Percentiles rank a stretch among this genome's conserved stretches.
These are phyloP conservation scores for Piper betle DNA, from an alignment of 164 flowering plant genomes.

Conservation along the genomic window DNA sequence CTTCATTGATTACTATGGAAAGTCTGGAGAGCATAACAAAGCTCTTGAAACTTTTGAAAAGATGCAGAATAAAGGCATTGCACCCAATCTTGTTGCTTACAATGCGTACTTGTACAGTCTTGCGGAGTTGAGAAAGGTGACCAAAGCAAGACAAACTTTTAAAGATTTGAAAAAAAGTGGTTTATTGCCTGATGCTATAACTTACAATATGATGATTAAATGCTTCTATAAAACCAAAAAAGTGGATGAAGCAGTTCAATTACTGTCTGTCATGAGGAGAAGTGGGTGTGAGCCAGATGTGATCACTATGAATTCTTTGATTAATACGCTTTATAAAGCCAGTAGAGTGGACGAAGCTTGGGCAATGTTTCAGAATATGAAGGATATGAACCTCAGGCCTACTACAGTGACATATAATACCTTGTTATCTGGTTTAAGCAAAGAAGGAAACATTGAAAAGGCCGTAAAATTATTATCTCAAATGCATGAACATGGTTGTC, in stretches of 20 bases:
- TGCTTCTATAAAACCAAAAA: conserved; percentile 64
- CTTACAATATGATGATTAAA: conserved; percentile 93
- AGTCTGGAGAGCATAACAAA: conserved; percentile 47
- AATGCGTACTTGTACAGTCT: conserved; percentile 75
- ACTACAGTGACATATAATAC: conserved; percentile 86
- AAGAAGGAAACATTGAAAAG: conserved; percentile 47
- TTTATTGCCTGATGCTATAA: conserved; percentile 71
- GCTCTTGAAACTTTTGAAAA: conserved; percentile 65
- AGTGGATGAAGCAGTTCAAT: conserved; percentile 62
- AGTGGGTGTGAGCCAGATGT: conserved; percentile 56
- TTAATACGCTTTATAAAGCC: conserved; percentile 69
- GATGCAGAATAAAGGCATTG: conserved; percentile 70
- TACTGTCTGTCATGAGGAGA: conserved; percentile 51
- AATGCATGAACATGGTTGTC: conserved; percentile 13
- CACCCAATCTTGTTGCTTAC: conserved; percentile 67
- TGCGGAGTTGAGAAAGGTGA: conserved; percentile 51
- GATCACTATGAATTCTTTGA: conserved; percentile 55
- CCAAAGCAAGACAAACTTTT: conserved; percentile 53
- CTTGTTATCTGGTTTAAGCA: conserved; percentile 61
- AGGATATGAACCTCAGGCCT: conserved; percentile 59
- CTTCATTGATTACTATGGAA: conserved; percentile 85
- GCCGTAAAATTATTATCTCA: conserved; percentile 38
- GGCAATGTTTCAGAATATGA: conserved; percentile 56
- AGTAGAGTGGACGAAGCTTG: conserved; percentile 70
- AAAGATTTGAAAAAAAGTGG: conserved; percentile 43